Percentiles rank a stretch among this genome's conserved stretches.
Conservation (phyloP, 2,329 filamentous ascomycete genomes). For the Emergomyces orientalis region DNA sequence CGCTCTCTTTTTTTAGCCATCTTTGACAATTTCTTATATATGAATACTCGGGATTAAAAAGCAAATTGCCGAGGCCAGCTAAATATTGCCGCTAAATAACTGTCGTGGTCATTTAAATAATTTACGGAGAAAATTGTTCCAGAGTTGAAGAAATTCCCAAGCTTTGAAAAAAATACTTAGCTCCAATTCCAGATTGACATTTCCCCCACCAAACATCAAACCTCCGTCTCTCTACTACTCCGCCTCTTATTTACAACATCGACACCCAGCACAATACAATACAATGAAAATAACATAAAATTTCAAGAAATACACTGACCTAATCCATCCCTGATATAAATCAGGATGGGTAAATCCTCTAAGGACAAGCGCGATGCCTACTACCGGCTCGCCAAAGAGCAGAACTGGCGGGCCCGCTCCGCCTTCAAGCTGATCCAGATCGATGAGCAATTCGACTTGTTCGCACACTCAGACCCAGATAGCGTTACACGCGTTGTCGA, state of each 20-base stretch:
- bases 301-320: background rate
- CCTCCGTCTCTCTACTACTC: background rate
- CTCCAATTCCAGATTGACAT: background rate
- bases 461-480: slow-evolving; percentile 50
- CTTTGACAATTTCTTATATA: slow-evolving; percentile 1
- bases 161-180: slow-evolving; percentile 3
- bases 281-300: background rate
- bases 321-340: background rate
- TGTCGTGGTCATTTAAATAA: background rate
- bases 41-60: background rate
- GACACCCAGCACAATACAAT: background rate
- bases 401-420: slow-evolving; percentile 93
- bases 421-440: slow-evolving; percentile 96
- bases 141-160: background rate
- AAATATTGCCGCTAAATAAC: background rate
- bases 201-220: background rate
- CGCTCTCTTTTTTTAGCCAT: slow-evolving; percentile 28
- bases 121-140: background rate
- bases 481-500: slow-evolving; percentile 89
- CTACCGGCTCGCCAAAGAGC: slow-evolving; percentile 94
- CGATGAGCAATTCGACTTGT: slow-evolving; percentile 92
- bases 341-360: slow-evolving; percentile 81
- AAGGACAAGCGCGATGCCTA: slow-evolving; percentile 99
- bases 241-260: background rate
- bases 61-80: background rate